Base-by-base conservation (phyloP, 2,329 filamentous ascomycete species). In the Neopestalotiopsis sp. region DNA sequence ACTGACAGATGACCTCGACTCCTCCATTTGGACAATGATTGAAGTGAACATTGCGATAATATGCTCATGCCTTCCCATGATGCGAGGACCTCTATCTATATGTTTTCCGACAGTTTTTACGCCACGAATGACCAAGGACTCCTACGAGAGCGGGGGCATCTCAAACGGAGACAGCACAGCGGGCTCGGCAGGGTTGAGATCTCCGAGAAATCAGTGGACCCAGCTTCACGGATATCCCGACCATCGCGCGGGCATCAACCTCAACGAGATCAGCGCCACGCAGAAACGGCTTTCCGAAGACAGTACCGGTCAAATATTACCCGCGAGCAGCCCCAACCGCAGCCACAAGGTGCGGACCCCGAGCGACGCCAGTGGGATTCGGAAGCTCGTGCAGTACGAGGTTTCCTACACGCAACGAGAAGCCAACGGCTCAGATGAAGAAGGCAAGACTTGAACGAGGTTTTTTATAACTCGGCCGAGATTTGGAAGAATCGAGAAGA, bases 1-100 rank as follows among this genome's bases (percentile, higher is more conserved):
- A 45, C 66, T 68, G 3, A 52, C 67, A 74, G 81, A 78, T 20
- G 76, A 80, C 20, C 78, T 82, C 67, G 74, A 71, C 4, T 81
- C 80, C 1, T 81, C 79, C 0, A 74, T 81, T 4, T 82, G 80
- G 80, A 81, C 80, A 5, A 79, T 81, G 59, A 78, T 82, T 40
- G 80, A 82, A 67, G 75, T 79, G 61, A 81, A 82, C 58, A 72
- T 82, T 28, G 80, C 78, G 66, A 81, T 82, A 56, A 79, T 82
- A 68, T 81, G 80, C 69, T 78, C 80, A 14, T 82, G 80, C 57
- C 71, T 82, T 4, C 80, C 80, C 17, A 81, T 81, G 79, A 82
- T 81, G 67, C 81, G 80, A 58, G 76, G 79, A 1, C 78, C 80
- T n/a, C 76, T 83, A 14, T 75, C 77, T 62, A 77, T 75, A 65